Evolutionary conservation across 2,329 filamentous ascomycete species (phyloP).

Genomic region (Cercospora zeina): DNA sequence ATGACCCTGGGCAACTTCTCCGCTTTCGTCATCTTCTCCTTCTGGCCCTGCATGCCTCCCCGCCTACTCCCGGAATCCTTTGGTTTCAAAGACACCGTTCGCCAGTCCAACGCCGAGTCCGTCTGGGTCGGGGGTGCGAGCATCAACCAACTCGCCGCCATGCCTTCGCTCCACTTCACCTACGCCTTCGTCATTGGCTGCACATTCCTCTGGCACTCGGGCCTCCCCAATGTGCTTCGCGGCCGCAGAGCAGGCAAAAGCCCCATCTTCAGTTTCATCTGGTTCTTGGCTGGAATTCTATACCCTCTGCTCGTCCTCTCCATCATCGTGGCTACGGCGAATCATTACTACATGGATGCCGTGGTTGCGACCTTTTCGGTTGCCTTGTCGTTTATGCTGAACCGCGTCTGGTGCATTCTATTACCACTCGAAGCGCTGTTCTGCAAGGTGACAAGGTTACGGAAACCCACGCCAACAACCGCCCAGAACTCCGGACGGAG

Average conservation of each 20-base stretch:
- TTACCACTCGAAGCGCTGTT: slow-evolving; percentile 55
- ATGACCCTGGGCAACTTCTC: slow-evolving; percentile 56
- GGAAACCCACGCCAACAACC: slow-evolving; percentile 58
- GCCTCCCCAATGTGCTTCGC: slow-evolving; percentile 43
- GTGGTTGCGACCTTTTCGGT: slow-evolving; percentile 53
- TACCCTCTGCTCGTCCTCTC: slow-evolving; percentile 49
- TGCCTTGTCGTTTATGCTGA: slow-evolving; percentile 50
- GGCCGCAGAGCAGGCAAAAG: slow-evolving; percentile 41
- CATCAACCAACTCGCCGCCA: slow-evolving; percentile 51
- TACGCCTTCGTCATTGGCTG: slow-evolving; percentile 55
- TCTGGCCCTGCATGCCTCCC: slow-evolving; percentile 57
- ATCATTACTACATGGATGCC: slow-evolving; percentile 62
- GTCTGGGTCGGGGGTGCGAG: slow-evolving; percentile 51
- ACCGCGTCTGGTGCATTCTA: slow-evolving; percentile 54
- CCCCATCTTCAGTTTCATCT: slow-evolving; percentile 34
- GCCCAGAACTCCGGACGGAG: slow-evolving; percentile 14
- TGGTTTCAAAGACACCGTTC: slow-evolving; percentile 51
- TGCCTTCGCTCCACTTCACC: slow-evolving; percentile 57
- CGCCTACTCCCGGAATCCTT: slow-evolving; percentile 49
- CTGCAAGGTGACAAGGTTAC: slow-evolving; percentile 51
- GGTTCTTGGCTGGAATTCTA: slow-evolving; percentile 46
- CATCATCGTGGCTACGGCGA: slow-evolving; percentile 62
- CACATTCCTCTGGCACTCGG: slow-evolving; percentile 57
- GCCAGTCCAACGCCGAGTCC: slow-evolving; percentile 49
- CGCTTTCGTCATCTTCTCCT: slow-evolving; percentile 54